These are phyloP conservation scores for Lentinula sp. DNA, from an alignment of 768 basidiomycete genomes.

Conservation along the genomic window DNA sequence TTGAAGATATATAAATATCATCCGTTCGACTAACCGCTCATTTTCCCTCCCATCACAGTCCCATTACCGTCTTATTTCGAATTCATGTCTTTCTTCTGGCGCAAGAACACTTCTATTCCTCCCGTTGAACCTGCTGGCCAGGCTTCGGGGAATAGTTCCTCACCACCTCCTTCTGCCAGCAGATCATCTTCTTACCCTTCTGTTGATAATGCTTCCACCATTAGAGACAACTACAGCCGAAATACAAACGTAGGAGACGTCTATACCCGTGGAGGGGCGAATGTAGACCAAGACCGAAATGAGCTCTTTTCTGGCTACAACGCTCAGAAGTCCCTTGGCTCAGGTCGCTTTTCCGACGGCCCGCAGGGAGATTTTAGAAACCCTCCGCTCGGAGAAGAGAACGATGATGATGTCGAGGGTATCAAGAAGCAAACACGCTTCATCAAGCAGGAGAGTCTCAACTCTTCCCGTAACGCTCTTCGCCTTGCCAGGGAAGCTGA, in stretches of 20 bases:
- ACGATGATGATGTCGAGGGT: slow-evolving; percentile 86
- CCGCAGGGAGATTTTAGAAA: slow-evolving; percentile 34
- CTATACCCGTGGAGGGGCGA: slow-evolving; percentile 57
- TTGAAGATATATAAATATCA: neutral
- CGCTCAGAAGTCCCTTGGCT: slow-evolving; percentile 42
- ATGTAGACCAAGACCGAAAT: slow-evolving; percentile 60
- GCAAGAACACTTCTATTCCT: slow-evolving; percentile 69
- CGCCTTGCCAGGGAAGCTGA: slow-evolving; percentile 94
- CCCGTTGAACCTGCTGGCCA: slow-evolving; percentile 39
- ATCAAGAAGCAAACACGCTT: slow-evolving; percentile 90
- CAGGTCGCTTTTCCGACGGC: slow-evolving; percentile 68
- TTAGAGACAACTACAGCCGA: slow-evolving; percentile 43
- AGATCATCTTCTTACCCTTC: slow-evolving; percentile 8
- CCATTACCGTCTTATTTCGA: slow-evolving; percentile 59
- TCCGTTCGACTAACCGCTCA: slow-evolving; percentile 5
- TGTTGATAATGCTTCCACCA: neutral
- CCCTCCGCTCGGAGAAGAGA: slow-evolving; percentile 60
- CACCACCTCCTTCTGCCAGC: slow-evolving; percentile 25
- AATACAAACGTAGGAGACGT: slow-evolving; percentile 52
- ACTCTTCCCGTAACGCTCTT: slow-evolving; percentile 86
- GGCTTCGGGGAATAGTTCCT: slow-evolving; percentile 17
- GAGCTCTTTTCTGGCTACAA: slow-evolving; percentile 77
- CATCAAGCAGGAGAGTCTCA: slow-evolving; percentile 88
- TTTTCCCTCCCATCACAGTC: slow-evolving; percentile 24
- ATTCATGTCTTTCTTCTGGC: slow-evolving; percentile 14